Evolutionary conservation across 2,329 filamentous ascomycete genomes (phyloP), one percentile per base, ranked within the genome.

Genomic region (Pyrenochaeta sp.): DNA sequence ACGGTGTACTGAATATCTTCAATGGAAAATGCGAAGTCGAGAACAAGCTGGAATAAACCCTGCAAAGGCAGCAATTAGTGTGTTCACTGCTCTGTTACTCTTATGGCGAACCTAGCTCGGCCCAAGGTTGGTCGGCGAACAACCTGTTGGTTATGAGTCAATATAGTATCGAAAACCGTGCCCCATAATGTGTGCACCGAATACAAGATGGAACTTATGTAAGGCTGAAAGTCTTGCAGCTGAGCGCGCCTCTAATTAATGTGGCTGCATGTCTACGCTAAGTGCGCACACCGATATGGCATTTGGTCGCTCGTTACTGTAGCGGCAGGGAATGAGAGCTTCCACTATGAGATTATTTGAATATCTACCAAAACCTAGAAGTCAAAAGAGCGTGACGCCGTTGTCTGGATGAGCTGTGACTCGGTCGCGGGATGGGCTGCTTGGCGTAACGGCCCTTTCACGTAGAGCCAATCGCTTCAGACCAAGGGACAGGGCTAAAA

Each of bases 401-500:
- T 27, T 64, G 59, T 36, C 2, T 14, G 17, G 9, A 15, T 5
- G 15, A 21, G 7, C 0, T 60, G 63, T 63, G 62, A 67, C 23
- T 45, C 27, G 56, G 63, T 58, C 44, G 58, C 64, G 53, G 49
- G 47, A 27, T 49, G 32, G 63, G 63, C n/a, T 62, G n/a, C 60
- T 56, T 61, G 59, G 64, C 63, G 54, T 23, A 51, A 49, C 43
- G 36, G 23, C 47, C 46, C 49, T 15, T 17, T 10, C 15, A 9
- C 6, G 17, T 15, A 56, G 2, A 51, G 40, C 68, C 68, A 71
- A 71, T 71, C 66, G 59, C 55, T 66, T 62, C 40, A 1, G 17
- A 23, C 43, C 47, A n/a, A 41, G 11, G 12, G 29, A 20, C 29
- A 46, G 41, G 49, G 20, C 14, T 44, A 61, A 52, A 52, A 56